phyloP scores from a whole-genome alignment of 768 basidiomycete species.

The Sporobolomyces roseus region DNA sequence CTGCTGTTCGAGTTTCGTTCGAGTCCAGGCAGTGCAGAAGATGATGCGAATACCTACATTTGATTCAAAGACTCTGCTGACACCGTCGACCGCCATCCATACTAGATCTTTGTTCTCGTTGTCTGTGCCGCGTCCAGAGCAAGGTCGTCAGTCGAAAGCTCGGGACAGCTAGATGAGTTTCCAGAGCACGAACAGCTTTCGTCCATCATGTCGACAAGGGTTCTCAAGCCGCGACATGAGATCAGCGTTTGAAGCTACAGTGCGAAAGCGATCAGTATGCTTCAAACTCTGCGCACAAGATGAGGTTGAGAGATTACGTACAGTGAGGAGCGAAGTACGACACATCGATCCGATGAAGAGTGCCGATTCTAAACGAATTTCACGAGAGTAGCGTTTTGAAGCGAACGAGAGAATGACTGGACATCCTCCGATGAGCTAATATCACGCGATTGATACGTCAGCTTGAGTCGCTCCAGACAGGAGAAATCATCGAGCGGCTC shows the following conservation, averaged over 20 bases:
- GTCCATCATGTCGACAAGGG: constrained; percentile 90
- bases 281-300: too few species aligned
- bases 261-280: too few species aligned
- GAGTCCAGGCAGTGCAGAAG: too few species aligned
- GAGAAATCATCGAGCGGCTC: too few species aligned
- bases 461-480: too few species aligned
- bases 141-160: not conserved
- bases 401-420: constrained; percentile 96
- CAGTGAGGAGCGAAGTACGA: constrained; percentile 81
- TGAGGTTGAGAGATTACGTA: not conserved
- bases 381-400: constrained; percentile 85
- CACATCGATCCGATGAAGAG: constrained; percentile 89
- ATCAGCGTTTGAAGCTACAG: constrained; percentile 87
- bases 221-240: constrained; percentile 88
- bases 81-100: constrained; percentile 87
- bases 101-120: constrained; percentile 82
- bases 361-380: constrained; percentile 91
- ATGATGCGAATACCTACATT: constrained; percentile 41
- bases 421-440: constrained; percentile 62
- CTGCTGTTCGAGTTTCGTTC: too few species aligned
- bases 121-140: constrained; percentile 1
- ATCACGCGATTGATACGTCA: too few species aligned
- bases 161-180: not conserved
- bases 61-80: constrained; percentile 90
- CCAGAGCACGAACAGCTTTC: constrained; percentile 66